A percentile compares a stretch with the other conserved stretches of the same genome.
Evolutionary conservation across 495 filamentous ascomycete species (phyloP).

Genomic region (Trypethelium eluteriae): DNA sequence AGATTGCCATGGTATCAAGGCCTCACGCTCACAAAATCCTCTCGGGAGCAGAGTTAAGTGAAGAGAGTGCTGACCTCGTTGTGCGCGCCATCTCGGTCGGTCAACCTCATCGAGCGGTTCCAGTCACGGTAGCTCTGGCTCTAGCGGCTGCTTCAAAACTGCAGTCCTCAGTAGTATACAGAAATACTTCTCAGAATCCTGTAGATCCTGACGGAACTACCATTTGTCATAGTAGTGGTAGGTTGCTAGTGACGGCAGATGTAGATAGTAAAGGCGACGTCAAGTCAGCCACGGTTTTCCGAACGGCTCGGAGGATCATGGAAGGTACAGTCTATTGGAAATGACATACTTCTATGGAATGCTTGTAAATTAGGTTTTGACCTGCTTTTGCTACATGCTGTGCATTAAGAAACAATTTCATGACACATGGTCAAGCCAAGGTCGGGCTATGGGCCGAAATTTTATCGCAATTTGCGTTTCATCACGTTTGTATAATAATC

Average conservation of each 20-base stretch:
- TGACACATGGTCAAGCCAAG: too few relatives aligned
- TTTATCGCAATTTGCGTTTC: too few relatives aligned
- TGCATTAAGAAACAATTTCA: too few relatives aligned
- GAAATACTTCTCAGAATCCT: background rate
- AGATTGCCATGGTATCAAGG: conserved; percentile 54
- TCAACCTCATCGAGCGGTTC: conserved; percentile 21
- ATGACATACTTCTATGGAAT: background rate
- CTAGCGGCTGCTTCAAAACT: conserved; percentile 16
- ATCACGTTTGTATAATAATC: too few relatives aligned
- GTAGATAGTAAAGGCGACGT: background rate
- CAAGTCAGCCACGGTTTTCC: conserved; percentile 9
- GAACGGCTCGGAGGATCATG: conserved; percentile 6
- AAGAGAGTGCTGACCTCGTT: conserved; percentile 18
- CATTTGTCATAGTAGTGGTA: background rate
- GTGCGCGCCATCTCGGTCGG: conserved; percentile 21
- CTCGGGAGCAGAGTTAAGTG: conserved; percentile 6
- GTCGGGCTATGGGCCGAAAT: too few relatives aligned
- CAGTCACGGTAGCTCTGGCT: conserved; percentile 21
- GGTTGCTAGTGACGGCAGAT: background rate
- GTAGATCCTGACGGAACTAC: conserved; percentile 8
- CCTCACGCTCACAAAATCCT: conserved; percentile 37
- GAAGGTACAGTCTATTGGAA: conserved; percentile 1
- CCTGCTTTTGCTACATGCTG: background rate
- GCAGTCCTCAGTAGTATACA: background rate
- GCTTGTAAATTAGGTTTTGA: background rate